Evolutionary conservation across 2,329 filamentous ascomycete genomes (phyloP), one percentile per base, ranked within the genome.

Genomic region (Berkeleyomyces rouxiae): DNA sequence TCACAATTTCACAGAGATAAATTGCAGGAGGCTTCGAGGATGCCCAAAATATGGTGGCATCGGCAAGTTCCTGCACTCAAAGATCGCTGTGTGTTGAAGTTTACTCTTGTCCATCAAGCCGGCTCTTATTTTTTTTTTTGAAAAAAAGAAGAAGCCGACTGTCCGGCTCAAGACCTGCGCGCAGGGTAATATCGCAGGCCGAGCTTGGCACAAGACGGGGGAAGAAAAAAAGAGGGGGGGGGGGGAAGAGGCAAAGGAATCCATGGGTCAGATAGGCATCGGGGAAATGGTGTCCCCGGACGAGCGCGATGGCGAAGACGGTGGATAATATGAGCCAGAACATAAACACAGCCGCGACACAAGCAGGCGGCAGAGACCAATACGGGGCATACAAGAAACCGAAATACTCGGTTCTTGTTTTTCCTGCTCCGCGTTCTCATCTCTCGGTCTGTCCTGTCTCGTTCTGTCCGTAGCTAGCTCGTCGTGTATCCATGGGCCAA

Each of bases 51-150:
- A 37, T 23, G 23, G 23, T 2, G 23, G 53, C 49, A 64, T 23
- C 37, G 63, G 53, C 63, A 64, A 64, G 63, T 7, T 59, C 60
- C 63, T 64, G 63, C 63, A 64, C 63, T 64, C 63, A 64, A 64
- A 64, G 59, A 64, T 64, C 58, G 55, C 63, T 64, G 63, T 62
- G 63, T 64, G 23, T 16, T 16, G 33, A 53, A 13, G 13, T 59
- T 64, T 55, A 36, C 53, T 64, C 63, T 64, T 37, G 63, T 64
- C 63, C 42, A 62, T 62, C 63, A 53, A 53, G 31, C 33, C 4
- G 37, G 33, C 37, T 11, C 49, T 4, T 36, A 2, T 44, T n/a
- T 53, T 16, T 23, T 36, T 36, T 4, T 13, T 1, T 31, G 9
- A 37, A 36, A 44, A 40, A 43, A 4, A n/a, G n/a, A 51, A 55